Base-by-base conservation (phyloP, 1,284 basidiomycete species). In the Ustilago loliicola region DNA sequence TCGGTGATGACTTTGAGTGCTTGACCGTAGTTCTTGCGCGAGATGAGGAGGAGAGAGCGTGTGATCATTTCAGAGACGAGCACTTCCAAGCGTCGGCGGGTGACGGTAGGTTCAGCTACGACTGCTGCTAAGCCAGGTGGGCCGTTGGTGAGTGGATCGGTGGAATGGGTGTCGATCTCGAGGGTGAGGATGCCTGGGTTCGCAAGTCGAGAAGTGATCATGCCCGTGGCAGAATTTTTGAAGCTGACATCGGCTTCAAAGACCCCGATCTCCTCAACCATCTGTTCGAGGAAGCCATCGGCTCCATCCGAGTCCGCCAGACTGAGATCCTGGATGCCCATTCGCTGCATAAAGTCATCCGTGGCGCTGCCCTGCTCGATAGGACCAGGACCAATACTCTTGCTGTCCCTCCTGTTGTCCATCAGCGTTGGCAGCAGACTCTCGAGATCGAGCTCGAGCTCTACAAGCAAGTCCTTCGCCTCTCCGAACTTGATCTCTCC, bases 401-500 rank as follows among this genome's bases (percentile, higher is more conserved):
- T 77, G 63, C 61, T 70, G 4, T 73, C 66, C 38, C 67, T 51
- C 32, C 71, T 58, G 42, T 48, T 60, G 51, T 68, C 70, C n/a
- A 64, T 25, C 47, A 77, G 54, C 19, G 52, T 67, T 25, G 82
- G 75, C 45, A 80, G 52, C 7, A 82, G 68, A 11, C 54, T 71
- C 5, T 67, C 66, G 59, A 83, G 68, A 52, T 84, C 80, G 21
- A 83, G 59, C 55, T 83, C 82, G 23, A 84, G 72, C 78, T 84
- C 83, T 29, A 83, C 70, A n/a, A 84, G 70, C 64, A 84, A 59
- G 72, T 84, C 83, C 52, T 72, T 73, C 45, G 63, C 62, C 23
- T 84, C 83, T 25, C 83, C 83, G 51, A 81, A 84, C 55, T 77
- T 79, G 42, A 83, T 56, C 86, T 97, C 95, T 47, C 94, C 93